Base-by-base conservation (phyloP, 176 grass and related monocot genomes). In the Canna indica region DNA sequence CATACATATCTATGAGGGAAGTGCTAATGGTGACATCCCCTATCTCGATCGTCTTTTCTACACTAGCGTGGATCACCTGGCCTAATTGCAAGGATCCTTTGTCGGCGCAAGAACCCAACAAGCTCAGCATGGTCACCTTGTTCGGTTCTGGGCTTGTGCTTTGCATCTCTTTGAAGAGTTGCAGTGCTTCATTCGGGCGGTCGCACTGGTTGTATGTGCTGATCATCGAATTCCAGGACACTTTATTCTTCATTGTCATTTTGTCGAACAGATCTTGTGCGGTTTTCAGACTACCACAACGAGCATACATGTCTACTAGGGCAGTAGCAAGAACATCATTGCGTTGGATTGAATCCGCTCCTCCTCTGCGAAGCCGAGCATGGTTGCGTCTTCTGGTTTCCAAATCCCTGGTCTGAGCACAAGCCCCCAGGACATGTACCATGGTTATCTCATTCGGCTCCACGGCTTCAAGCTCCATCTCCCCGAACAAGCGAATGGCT, bases 181-280 rank as follows among this genome's bases (percentile, higher is more conserved):
- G 32, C 7, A 85, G 34, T 42, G 76, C 74, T 42, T 81, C 71
- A 12, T 69, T 69, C 2, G 61, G 17, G 10, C 42, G 63, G 7
- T 68, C 78, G 48, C 69, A 47, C 4, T 39, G 60, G 62, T 59
- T 81, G 25, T 71, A 85, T 12, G 71, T 68, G 42, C 66, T 68
- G 57, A 77, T 71, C 42, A 85, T 69, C 22, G 83, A 69, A 69
- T 85, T 85, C 78, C 83, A 85, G 15, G 83, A 81, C 31, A 74
- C 20, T 62, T 85, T 42, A 52, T 76, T 76, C 46, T 52, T 81
- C 18, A 70, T 38, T 68, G 66, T 41, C 71, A 71, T 32, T 50
- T 47, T 60, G 15, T 85, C 78, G 62, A 68, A 66, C 47, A 80
- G 36, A 9, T 61, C 6, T 1, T 44, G 28, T 39, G 74, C 74